Base-by-base conservation (phyloP, 768 basidiomycete species). In the Albatrellus ellisii region DNA sequence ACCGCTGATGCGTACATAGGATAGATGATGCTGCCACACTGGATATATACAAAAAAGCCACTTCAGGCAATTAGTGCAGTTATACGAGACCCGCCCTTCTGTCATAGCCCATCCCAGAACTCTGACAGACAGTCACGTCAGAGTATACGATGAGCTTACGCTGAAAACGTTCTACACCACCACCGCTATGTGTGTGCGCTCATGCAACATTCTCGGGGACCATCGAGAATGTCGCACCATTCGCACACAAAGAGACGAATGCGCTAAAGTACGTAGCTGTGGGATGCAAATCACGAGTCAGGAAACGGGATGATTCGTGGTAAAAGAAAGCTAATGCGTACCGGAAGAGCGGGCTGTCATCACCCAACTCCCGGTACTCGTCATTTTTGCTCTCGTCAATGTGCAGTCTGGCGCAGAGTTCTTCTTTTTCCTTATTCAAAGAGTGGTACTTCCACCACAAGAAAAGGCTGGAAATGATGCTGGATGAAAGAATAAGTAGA, bases 291-390 rank as follows among this genome's bases (percentile, higher is more conserved):
- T 20, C 4, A 7, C 11, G 4, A 9, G 7, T 9, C 11, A 28
- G 5, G 35, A 11, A 41, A 25, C 5, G 21, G 14, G 6, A 18
- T 4, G 22, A 0, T n/a, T 9, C 28, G 10, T 3, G 6, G 25
- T 6, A 29, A 10, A 22, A 2, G 6, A 25, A 21, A 20, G 21
- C 12, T 26, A 7, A 33, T 3, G 26, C 51, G 32, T 37, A 70
- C 69, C 71, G 66, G 60, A 72, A 77, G 27, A 78, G 57, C 32
- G 76, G 75, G 42, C 70, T 73, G 28, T 66, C 58, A 45, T 71
- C 70, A 5, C 72, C 75, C 56, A 75, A 58, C 4, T 72, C 56
- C 27, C 52, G 57, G 48, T 69, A 75, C 31, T 71, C 63, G 4
- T 60, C 60, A 38, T 49, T 55, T 34, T 54, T 58, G 34, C 55